These are phyloP conservation scores for Silybum marianum DNA, from an alignment of 129 eudicot genomes.

Conservation along the genomic window DNA sequence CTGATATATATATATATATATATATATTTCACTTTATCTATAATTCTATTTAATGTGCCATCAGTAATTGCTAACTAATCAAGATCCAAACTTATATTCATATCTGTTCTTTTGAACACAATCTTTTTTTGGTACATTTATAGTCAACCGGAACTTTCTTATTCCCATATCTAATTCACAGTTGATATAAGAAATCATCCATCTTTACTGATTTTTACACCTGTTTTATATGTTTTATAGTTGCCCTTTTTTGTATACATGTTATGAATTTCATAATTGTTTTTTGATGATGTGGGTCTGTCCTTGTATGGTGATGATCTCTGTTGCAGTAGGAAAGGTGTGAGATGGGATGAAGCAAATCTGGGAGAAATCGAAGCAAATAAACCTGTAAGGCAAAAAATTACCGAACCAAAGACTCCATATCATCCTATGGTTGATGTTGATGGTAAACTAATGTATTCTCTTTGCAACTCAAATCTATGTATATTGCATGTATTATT, in stretches of 20 bases:
- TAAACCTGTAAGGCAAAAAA: slow-evolving; percentile 96
- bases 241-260: not conserved
- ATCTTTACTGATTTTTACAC: not conserved
- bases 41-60: not conserved
- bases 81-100: not conserved
- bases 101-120: not conserved
- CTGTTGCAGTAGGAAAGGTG: slow-evolving; percentile 53
- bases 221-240: not conserved
- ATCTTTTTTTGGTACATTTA: not conserved
- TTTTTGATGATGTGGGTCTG: not conserved
- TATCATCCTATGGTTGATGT: slow-evolving; percentile 87
- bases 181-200: not conserved
- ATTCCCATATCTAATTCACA: not conserved
- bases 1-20: not conserved
- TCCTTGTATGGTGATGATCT: slow-evolving; percentile 3
- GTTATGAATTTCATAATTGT: no score
- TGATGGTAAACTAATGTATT: slow-evolving; percentile 48
- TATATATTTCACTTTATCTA: not conserved
- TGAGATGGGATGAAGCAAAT: slow-evolving; percentile 86
- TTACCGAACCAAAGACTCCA: slow-evolving; percentile 98
- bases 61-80: not conserved
- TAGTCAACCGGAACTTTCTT: not conserved
- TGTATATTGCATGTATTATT: slow-evolving; percentile 3
- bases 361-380: slow-evolving; percentile 85
- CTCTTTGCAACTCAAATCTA: not conserved